phyloP scores from a whole-genome alignment of 306 rosid genomes.

The Leucaena leucocephala region DNA sequence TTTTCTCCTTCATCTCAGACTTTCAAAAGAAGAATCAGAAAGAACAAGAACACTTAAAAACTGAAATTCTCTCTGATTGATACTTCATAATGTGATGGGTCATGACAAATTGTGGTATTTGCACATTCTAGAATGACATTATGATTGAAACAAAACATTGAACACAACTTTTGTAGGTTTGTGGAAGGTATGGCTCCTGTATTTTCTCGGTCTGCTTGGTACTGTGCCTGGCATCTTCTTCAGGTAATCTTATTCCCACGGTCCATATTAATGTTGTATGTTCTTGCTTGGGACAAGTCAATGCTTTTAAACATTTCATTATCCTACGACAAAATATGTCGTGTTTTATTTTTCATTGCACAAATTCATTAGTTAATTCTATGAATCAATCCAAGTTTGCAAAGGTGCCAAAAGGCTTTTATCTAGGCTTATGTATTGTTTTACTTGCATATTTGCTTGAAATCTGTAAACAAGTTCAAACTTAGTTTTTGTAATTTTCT shows the following conservation, averaged over 20 bases:
- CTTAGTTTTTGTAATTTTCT: background rate
- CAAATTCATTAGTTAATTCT: conserved; percentile 1
- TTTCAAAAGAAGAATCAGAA: background rate
- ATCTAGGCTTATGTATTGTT: background rate
- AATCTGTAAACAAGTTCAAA: background rate
- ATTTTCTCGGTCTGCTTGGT: conserved; percentile 92
- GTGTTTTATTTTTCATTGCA: background rate
- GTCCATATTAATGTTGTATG: background rate
- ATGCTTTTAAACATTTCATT: conserved; percentile 14
- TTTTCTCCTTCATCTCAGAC: background rate
- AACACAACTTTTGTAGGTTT: conserved; percentile 58
- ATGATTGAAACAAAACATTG: conserved; percentile 34
- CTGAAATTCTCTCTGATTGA: background rate
- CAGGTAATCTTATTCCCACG: conserved; percentile 58
- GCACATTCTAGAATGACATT: conserved; percentile 7
- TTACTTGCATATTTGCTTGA: no score
- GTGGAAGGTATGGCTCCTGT: conserved; percentile 99
- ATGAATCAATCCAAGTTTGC: background rate
- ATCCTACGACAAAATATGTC: background rate
- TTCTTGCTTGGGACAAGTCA: background rate
- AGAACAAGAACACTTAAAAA: background rate
- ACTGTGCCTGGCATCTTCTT: conserved; percentile 95
- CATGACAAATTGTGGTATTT: conserved; percentile 25
- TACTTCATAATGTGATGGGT: conserved; percentile 7
- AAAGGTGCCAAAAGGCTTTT: conserved; percentile 3